Conservation (phyloP, 257 asterid genomes). For the Vinca minor region DNA sequence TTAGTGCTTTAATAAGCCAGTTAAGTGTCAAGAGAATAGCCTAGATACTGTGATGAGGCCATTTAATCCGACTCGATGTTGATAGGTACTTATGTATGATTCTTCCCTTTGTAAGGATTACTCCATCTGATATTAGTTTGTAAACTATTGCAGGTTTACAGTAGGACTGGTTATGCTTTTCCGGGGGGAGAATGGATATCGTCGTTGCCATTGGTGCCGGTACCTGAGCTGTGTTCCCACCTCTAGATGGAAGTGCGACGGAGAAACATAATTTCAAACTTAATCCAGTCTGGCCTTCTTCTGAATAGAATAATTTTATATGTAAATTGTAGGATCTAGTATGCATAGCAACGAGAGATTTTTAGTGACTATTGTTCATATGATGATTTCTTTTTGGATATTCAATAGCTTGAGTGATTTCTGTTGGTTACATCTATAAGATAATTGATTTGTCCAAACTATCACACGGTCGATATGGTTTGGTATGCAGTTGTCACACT, state of each 20-base stretch:
- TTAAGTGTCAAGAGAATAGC: not conserved
- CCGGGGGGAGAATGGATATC: slow-evolving; percentile 60
- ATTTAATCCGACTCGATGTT: no score
- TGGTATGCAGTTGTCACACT: no score
- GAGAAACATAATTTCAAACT: slow-evolving; percentile 7
- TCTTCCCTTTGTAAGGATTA: not conserved
- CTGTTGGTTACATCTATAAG: not conserved
- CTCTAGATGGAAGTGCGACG: slow-evolving; percentile 65
- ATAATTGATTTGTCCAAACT: not conserved
- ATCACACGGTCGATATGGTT: no score
- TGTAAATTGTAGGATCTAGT: slow-evolving; percentile 6
- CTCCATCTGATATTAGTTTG: not conserved
- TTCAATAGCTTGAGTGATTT: not conserved
- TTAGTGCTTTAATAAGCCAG: not conserved
- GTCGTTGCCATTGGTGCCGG: slow-evolving; percentile 79
- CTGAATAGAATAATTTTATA: not conserved
- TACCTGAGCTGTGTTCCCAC: slow-evolving; percentile 70
- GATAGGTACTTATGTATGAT: no score
- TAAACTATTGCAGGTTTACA: slow-evolving; percentile 39
- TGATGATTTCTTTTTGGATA: no score
- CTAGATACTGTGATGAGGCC: no score
- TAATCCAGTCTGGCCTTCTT: not conserved
- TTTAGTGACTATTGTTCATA: not conserved
- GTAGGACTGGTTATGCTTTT: slow-evolving; percentile 64
- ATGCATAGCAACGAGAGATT: not conserved